Percentiles rank a stretch among this genome's conserved stretches.
Evolutionary conservation across 257 asterid genomes (phyloP).

Genomic region (Leonotis leonurus): DNA sequence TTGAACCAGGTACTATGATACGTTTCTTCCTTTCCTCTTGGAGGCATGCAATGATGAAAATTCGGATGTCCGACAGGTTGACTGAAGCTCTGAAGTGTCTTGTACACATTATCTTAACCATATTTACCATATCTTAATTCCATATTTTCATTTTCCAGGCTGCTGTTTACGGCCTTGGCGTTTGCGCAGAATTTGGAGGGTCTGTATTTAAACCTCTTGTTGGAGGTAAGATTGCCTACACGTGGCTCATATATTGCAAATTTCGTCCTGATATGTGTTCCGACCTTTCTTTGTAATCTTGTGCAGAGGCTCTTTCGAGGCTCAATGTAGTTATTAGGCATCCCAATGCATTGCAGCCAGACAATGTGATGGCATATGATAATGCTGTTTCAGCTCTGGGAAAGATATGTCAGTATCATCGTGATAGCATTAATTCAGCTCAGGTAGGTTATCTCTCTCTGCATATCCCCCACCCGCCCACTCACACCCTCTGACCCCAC

Average conservation of each 20-base stretch:
- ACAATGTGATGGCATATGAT: conserved; percentile 88
- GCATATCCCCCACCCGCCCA: too few species aligned
- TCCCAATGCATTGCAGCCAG: conserved; percentile 65
- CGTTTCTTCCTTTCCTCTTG: conserved; percentile 88
- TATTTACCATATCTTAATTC: conserved; percentile 18
- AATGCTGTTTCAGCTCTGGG: conserved; percentile 97
- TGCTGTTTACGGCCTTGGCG: conserved; percentile 86
- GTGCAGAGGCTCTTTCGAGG: conserved; percentile 79
- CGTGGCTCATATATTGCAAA: background rate
- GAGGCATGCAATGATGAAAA: conserved; percentile 95
- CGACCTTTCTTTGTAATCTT: conserved; percentile 11
- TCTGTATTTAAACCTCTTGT: conserved; percentile 67
- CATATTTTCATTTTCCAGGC: conserved; percentile 40
- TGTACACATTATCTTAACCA: background rate
- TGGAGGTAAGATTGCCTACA: conserved; percentile 47
- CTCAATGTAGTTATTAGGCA: conserved; percentile 66
- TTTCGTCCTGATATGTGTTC: conserved; percentile 14
- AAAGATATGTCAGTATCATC: conserved; percentile 89
- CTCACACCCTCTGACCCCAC: too few species aligned
- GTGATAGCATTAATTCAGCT: conserved; percentile 80
- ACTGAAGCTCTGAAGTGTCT: background rate
- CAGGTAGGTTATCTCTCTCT: conserved; percentile 42
- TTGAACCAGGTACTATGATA: conserved; percentile 72
- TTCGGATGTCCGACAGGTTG: conserved; percentile 92
- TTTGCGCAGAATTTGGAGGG: conserved; percentile 82